phyloP scores from a whole-genome alignment of 2,329 filamentous ascomycete genomes.

The Sporothrix luriei region DNA sequence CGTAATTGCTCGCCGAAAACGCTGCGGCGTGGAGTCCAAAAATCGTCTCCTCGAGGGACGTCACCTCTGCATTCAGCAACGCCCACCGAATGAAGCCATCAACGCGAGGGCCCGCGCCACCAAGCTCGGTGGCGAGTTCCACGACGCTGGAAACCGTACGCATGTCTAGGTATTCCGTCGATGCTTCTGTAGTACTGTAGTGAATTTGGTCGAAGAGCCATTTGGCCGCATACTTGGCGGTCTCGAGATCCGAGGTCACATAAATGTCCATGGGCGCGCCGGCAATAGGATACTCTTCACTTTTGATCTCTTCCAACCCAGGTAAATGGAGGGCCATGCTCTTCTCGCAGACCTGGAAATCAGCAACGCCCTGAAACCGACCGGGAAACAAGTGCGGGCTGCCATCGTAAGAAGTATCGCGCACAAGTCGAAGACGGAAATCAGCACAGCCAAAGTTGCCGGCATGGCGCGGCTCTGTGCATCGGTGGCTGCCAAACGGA shows the following conservation, averaged over 20 bases:
- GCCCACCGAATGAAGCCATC: background rate
- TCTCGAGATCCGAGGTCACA: background rate
- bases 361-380: background rate
- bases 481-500: background rate
- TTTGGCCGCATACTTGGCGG: background rate
- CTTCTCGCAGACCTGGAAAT: conserved; percentile 15
- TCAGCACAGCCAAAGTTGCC: background rate
- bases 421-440: background rate
- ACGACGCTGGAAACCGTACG: background rate
- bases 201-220: conserved; percentile 13
- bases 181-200: background rate
- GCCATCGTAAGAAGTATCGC: background rate
- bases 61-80: background rate
- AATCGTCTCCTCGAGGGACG: background rate
- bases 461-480: background rate
- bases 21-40: conserved; percentile 3
- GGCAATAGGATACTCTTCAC: no score
- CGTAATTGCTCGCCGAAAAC: background rate
- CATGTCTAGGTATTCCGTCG: background rate
- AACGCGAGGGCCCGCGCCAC: background rate
- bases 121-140: background rate
- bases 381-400: no score
- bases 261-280: background rate
- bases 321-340: background rate
- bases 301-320: background rate